These are phyloP conservation scores for Tagetes erecta DNA, from an alignment of 129 eudicot species.

Conservation along the genomic window DNA sequence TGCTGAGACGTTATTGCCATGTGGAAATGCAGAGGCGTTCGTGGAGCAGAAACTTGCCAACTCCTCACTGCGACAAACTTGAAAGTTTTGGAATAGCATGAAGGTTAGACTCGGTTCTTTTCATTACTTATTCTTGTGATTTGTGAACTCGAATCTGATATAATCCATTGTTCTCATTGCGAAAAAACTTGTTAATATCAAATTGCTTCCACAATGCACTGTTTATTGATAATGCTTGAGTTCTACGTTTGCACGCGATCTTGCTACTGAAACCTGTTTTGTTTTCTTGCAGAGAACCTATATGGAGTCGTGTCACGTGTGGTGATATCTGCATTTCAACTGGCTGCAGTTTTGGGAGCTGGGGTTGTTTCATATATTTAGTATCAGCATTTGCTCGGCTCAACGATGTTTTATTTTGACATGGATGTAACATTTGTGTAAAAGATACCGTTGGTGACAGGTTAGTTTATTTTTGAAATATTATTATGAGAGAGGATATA, in stretches of 20 bases:
- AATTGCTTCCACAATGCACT: not conserved
- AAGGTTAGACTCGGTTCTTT: slow-evolving; percentile 48
- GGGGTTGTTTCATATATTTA: not conserved
- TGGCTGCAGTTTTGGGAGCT: slow-evolving; percentile 17
- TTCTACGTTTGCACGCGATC: not conserved
- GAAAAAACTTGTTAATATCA: not conserved
- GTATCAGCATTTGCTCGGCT: slow-evolving; percentile 21
- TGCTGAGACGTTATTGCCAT: slow-evolving; percentile 86
- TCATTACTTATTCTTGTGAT: not conserved
- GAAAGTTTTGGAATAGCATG: slow-evolving; percentile 58
- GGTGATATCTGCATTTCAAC: slow-evolving; percentile 17
- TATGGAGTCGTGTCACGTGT: slow-evolving; percentile 8
- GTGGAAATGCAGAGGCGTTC: slow-evolving; percentile 92
- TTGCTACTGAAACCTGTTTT: not conserved
- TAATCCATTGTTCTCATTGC: not conserved
- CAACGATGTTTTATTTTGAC: slow-evolving; percentile 24
- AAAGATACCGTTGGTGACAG: slow-evolving; percentile 26
- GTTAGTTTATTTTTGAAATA: slow-evolving; percentile 6
- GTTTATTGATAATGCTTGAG: not conserved
- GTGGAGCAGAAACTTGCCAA: slow-evolving; percentile 88
- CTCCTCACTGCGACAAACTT: slow-evolving; percentile 96
- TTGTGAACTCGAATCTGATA: not conserved
- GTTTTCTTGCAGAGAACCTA: slow-evolving; percentile 19
- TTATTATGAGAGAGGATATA: slow-evolving; percentile 26
- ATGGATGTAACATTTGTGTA: slow-evolving; percentile 33